Conservation (phyloP, 306 rosid species). For the Cicer bijugum region DNA sequence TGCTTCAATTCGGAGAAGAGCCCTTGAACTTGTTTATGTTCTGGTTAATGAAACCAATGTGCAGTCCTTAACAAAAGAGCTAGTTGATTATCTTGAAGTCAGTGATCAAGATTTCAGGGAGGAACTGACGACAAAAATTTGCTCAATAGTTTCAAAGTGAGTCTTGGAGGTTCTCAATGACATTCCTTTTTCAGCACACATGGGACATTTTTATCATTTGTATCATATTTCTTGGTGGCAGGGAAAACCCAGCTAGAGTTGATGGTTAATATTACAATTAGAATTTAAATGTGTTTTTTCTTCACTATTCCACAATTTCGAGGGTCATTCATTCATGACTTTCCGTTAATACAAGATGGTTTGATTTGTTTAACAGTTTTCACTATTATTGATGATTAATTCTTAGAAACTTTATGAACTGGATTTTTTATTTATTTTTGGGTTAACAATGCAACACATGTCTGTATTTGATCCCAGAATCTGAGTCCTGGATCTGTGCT, state of each 20-base stretch:
- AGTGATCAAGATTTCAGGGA: constrained; percentile 88
- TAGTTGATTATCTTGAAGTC: constrained; percentile 81
- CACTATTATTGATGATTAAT: constrained; percentile 20
- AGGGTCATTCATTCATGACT: constrained; percentile 1
- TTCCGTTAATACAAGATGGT: constrained; percentile 39
- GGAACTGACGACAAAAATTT: constrained; percentile 91
- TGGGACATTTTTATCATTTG: neutral
- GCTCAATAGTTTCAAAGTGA: constrained; percentile 91
- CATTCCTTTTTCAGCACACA: constrained; percentile 28
- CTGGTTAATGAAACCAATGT: constrained; percentile 88
- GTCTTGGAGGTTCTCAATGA: constrained; percentile 46
- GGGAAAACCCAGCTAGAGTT: constrained; percentile 28
- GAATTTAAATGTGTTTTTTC: neutral
- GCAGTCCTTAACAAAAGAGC: constrained; percentile 85
- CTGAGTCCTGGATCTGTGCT: constrained; percentile 30
- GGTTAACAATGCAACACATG: constrained; percentile 24
- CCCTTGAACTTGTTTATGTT: constrained; percentile 91
- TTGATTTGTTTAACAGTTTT: constrained; percentile 31
- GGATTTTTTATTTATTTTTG: constrained; percentile 20
- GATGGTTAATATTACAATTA: neutral
- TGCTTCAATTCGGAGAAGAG: constrained; percentile 95
- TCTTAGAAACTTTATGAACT: constrained; percentile 22
- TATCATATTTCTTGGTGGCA: neutral
- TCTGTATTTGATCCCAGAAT: constrained; percentile 25
- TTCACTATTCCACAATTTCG: constrained; percentile 14